Evolutionary conservation across 495 filamentous ascomycete genomes (phyloP).

Genomic region (Stereocaulon alpinum): DNA sequence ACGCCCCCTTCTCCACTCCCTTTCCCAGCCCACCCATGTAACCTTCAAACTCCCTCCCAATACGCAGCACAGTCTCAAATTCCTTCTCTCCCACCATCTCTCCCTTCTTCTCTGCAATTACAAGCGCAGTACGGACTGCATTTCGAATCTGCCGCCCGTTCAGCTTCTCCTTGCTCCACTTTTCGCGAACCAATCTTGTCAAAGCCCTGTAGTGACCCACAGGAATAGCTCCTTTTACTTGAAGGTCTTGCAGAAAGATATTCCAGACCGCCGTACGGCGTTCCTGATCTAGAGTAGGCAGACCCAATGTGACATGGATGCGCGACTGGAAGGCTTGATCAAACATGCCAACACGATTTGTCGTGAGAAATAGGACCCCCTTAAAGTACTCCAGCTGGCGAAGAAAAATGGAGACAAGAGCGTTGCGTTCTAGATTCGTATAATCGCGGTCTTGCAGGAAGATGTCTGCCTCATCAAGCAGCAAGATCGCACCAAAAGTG

Average conservation of each 20-base stretch:
- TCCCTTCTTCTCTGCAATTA: conserved; percentile 20
- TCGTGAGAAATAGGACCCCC: conserved; percentile 49
- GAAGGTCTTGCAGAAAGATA: conserved; percentile 18
- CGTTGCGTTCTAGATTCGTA: conserved; percentile 32
- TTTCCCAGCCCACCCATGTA: background rate
- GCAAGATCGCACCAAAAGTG: conserved; percentile 30
- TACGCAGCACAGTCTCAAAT: conserved; percentile 19
- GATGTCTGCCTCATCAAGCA: conserved; percentile 40
- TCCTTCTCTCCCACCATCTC: conserved; percentile 11
- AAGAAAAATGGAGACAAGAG: conserved; percentile 42
- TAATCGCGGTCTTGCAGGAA: conserved; percentile 34
- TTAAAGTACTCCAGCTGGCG: conserved; percentile 45
- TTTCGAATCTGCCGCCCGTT: conserved; percentile 24
- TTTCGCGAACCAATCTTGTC: background rate
- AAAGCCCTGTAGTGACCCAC: background rate
- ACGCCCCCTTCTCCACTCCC: background rate
- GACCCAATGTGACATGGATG: conserved; percentile 33
- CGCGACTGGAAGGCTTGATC: conserved; percentile 43
- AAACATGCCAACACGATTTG: conserved; percentile 38
- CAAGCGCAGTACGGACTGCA: conserved; percentile 15
- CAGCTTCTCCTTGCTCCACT: conserved; percentile 18
- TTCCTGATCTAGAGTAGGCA: conserved; percentile 17
- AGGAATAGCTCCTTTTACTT: conserved; percentile 4
- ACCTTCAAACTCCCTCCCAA: conserved; percentile 18
- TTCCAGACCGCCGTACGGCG: conserved; percentile 13